Percentiles rank a stretch among this genome's conserved stretches.
These are phyloP conservation scores for Leishmania lainsoni DNA, from an alignment of 208 protist genomes.

Conservation along the genomic window DNA sequence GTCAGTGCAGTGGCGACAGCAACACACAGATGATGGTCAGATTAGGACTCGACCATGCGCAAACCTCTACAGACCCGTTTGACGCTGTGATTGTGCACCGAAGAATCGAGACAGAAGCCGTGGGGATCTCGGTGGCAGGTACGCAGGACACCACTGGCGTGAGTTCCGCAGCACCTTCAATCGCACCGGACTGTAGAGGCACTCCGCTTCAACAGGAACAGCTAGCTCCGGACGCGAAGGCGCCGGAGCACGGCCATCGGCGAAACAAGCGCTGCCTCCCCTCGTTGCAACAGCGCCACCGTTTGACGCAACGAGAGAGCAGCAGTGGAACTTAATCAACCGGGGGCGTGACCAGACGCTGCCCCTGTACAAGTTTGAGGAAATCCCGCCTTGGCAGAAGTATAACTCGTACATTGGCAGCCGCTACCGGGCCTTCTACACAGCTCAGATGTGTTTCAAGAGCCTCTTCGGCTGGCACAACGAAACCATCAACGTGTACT, in stretches of 20 bases:
- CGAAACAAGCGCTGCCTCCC: slow-evolving; percentile 9
- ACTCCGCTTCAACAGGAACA: background rate
- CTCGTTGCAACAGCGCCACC: slow-evolving; percentile 17
- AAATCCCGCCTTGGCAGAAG: slow-evolving; percentile 50
- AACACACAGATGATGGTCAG: background rate
- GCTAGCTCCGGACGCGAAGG: background rate
- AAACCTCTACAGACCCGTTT: slow-evolving; percentile 1
- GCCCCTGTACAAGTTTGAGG: slow-evolving; percentile 55
- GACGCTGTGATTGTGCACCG: slow-evolving; percentile 10
- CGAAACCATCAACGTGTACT: slow-evolving; percentile 89
- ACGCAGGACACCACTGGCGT: background rate
- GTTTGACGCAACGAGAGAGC: slow-evolving; percentile 13
- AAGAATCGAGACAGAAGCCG: background rate
- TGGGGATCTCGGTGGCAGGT: background rate
- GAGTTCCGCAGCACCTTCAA: background rate
- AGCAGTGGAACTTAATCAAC: slow-evolving; percentile 16
- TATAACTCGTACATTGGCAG: slow-evolving; percentile 61
- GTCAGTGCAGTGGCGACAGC: background rate
- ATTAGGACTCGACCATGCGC: background rate
- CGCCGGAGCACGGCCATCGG: background rate
- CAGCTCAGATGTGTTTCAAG: slow-evolving; percentile 45
- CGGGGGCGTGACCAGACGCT: slow-evolving; percentile 14
- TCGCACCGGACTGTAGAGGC: background rate
- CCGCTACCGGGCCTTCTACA: slow-evolving; percentile 80
- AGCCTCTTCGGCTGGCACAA: slow-evolving; percentile 85